phyloP scores from a whole-genome alignment of 176 grass and related monocot species.

The Alloteropsis semialata region DNA sequence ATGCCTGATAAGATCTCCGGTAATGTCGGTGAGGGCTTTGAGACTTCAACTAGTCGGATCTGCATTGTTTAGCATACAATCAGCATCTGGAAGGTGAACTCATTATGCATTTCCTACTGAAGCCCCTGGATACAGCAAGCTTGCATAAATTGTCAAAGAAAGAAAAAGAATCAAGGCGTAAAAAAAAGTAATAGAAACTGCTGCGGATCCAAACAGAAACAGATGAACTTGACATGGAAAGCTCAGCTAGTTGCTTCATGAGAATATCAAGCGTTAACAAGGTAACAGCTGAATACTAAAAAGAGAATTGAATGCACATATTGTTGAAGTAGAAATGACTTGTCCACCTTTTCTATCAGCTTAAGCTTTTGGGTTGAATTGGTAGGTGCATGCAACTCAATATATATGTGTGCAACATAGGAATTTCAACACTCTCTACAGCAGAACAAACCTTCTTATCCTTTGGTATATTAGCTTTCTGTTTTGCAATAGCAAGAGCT shows the following conservation, averaged over 20 bases:
- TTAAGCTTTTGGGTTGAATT: too few species aligned
- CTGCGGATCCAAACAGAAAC: conserved; percentile 9
- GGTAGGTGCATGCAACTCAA: too few species aligned
- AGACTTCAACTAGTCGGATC: conserved; percentile 84
- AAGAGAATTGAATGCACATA: neutral
- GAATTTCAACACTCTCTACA: neutral
- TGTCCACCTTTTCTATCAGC: too few species aligned
- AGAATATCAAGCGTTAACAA: conserved; percentile 10
- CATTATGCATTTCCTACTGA: conserved; percentile 14
- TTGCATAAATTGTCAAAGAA: neutral
- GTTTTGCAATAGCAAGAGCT: conserved; percentile 93
- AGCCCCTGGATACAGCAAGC: conserved; percentile 1
- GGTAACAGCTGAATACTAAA: neutral
- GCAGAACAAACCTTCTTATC: conserved; percentile 62
- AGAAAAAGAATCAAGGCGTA: neutral
- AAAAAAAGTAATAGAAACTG: neutral
- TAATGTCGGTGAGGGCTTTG: conserved; percentile 64
- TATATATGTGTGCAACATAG: neutral
- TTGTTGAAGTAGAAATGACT: too few species aligned
- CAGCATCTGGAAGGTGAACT: conserved; percentile 32
- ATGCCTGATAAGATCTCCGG: conserved; percentile 54
- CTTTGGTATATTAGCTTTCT: conserved; percentile 87
- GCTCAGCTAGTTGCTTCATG: neutral
- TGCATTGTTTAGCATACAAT: conserved; percentile 43
- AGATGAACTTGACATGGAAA: conserved; percentile 12